These are phyloP conservation scores for Tylopilus felleus DNA, from an alignment of 768 basidiomycete species.

Conservation along the genomic window DNA sequence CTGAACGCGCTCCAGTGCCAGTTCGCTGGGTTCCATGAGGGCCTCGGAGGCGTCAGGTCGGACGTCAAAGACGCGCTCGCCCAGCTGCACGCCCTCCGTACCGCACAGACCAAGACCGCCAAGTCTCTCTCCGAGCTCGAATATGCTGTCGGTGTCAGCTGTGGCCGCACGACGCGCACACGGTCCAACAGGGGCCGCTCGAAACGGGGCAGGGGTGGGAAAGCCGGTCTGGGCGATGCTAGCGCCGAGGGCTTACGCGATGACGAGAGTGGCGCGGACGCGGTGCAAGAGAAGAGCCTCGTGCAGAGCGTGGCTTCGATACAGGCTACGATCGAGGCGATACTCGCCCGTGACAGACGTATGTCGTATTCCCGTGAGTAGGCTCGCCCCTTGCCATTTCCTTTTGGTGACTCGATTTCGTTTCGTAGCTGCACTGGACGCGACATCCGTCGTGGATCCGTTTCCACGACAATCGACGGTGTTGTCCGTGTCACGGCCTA, in stretches of 20 bases:
- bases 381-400: not conserved
- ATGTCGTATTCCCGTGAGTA: conserved; percentile 10
- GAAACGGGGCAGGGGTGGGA: not conserved
- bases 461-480: not conserved
- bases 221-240: too few species aligned
- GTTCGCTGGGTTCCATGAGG: conserved; percentile 12
- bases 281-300: not conserved
- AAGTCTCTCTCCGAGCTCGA: conserved; percentile 12
- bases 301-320: conserved; percentile 16
- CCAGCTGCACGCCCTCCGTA: conserved; percentile 16
- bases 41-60: conserved; percentile 2
- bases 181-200: not conserved
- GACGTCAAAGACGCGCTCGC: conserved; percentile 17
- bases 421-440: too few species aligned
- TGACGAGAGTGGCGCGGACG: too few species aligned
- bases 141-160: conserved; percentile 9
- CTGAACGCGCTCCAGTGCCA: conserved; percentile 13
- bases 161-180: not conserved
- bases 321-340: conserved; percentile 17
- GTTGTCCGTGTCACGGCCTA: not conserved
- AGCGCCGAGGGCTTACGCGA: too few species aligned
- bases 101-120: conserved; percentile 11
- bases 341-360: conserved; percentile 14
- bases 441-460: not conserved
- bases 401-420: not conserved